A percentile compares a stretch with the other conserved stretches of the same genome.
phyloP scores from a whole-genome alignment of 164 flowering plant species.

The Stephania cephalantha region DNA sequence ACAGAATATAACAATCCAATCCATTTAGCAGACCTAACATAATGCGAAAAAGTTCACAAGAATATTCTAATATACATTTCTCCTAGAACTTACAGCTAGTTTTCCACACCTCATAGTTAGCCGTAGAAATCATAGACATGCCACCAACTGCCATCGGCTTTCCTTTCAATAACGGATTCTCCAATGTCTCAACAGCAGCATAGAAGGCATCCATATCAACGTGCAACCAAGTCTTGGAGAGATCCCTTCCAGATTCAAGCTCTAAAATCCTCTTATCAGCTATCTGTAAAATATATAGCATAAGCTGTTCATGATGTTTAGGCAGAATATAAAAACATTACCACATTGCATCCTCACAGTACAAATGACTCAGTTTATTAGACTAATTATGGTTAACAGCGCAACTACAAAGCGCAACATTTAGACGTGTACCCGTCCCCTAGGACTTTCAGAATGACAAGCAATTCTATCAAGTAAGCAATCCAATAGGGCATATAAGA shows the following conservation, averaged over 20 bases:
- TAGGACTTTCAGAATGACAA: no score
- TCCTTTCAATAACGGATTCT: slow-evolving; percentile 66
- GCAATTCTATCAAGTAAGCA: background rate
- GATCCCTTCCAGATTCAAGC: slow-evolving; percentile 75
- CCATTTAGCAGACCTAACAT: background rate
- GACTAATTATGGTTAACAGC: no score
- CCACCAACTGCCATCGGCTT: slow-evolving; percentile 97
- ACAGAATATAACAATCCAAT: background rate
- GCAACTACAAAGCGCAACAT: no score
- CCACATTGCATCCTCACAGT: no score
- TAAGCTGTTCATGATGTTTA: background rate
- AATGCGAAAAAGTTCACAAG: background rate
- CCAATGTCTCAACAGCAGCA: slow-evolving; percentile 93
- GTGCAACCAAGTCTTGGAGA: slow-evolving; percentile 82
- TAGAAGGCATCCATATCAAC: slow-evolving; percentile 99
- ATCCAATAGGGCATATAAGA: background rate
- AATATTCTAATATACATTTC: background rate
- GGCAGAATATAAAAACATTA: background rate
- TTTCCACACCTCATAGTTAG: slow-evolving; percentile 88
- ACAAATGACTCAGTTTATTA: no score
- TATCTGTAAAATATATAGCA: slow-evolving; percentile 31
- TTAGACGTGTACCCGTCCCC: no score
- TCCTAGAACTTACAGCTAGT: slow-evolving; percentile 13
- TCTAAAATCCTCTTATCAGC: slow-evolving; percentile 77
- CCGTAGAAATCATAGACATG: slow-evolving; percentile 96